Evolutionary conservation across 108 stramenopile genomes (phyloP).

Genomic region (Cyclostephanos invisitatus): DNA sequence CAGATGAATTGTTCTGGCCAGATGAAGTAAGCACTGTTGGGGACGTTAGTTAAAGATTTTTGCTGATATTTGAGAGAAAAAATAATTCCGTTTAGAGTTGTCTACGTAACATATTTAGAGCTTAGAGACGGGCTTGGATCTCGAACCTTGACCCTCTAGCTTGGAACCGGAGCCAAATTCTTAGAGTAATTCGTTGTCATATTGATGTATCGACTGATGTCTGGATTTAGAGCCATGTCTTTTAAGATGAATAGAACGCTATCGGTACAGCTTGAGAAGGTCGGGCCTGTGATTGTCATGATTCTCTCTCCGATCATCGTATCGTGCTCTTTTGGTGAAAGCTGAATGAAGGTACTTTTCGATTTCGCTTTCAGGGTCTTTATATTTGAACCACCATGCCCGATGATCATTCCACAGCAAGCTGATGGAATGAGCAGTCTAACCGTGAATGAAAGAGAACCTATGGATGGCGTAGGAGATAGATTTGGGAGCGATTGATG

Average conservation of each 20-base stretch:
- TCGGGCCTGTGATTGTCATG: slow-evolving; percentile 72
- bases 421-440: slow-evolving; percentile 75
- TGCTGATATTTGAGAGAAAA: too few relatives aligned
- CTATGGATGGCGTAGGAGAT: neutral
- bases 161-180: slow-evolving; percentile 16
- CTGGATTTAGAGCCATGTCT: slow-evolving; percentile 68
- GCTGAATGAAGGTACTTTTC: slow-evolving; percentile 63
- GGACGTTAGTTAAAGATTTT: too few relatives aligned
- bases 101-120: too few relatives aligned
- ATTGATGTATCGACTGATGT: slow-evolving; percentile 74
- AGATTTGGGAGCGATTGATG: slow-evolving; percentile 52
- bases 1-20: too few relatives aligned
- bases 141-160: too few relatives aligned
- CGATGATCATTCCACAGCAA: slow-evolving; percentile 85
- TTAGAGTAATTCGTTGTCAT: slow-evolving; percentile 82
- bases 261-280: slow-evolving; percentile 47
- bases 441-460: slow-evolving; percentile 54
- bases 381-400: slow-evolving; percentile 76
- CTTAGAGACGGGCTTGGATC: too few relatives aligned
- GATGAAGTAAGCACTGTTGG: too few relatives aligned
- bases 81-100: too few relatives aligned
- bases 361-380: slow-evolving; percentile 74
- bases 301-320: slow-evolving; percentile 56
- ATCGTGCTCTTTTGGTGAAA: slow-evolving; percentile 66
- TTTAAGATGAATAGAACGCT: slow-evolving; percentile 63